phyloP scores from a whole-genome alignment of 352 stramenopile genomes.

The Halophytophthora batemanensis region DNA sequence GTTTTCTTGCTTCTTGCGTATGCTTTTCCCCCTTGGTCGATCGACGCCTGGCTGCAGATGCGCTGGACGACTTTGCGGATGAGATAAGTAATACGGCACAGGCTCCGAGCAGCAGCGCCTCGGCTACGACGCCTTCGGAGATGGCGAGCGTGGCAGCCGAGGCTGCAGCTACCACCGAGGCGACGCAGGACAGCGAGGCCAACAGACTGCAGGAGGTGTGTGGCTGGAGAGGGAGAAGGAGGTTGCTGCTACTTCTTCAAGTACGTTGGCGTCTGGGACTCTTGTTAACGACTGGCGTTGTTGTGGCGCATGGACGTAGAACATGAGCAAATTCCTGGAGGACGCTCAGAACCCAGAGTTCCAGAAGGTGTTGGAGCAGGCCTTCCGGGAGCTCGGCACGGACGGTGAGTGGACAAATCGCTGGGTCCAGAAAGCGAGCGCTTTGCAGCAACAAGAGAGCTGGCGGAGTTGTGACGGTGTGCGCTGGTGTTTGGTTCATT shows the following conservation, averaged over 20 bases:
- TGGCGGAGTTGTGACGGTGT: not conserved
- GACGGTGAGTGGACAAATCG: constrained; percentile 29
- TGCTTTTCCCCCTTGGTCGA: not conserved
- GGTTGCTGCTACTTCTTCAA: too few relatives aligned
- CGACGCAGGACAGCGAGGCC: constrained; percentile 52
- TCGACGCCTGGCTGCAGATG: constrained; percentile 34
- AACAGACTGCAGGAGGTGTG: constrained; percentile 61
- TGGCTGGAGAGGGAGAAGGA: not conserved
- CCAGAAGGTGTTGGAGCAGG: constrained; percentile 83
- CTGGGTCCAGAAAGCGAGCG: not conserved
- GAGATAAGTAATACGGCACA: constrained; percentile 36
- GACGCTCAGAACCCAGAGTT: constrained; percentile 86
- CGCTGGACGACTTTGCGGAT: constrained; percentile 81
- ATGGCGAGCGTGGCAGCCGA: constrained; percentile 44
- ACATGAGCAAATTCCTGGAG: constrained; percentile 84
- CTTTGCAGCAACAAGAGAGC: not conserved
- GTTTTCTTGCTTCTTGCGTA: not conserved
- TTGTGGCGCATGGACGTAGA: constrained; percentile 28
- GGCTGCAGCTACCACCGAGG: constrained; percentile 41
- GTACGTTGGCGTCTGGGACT: not conserved
- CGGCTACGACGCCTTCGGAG: constrained; percentile 19
- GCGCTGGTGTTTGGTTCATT: constrained; percentile 5
- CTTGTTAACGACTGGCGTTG: not conserved
- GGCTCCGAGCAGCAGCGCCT: constrained; percentile 2
- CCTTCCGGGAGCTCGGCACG: constrained; percentile 78